Evolutionary conservation across 805 yeast species (phyloP), one percentile per base, ranked within the genome.

Genomic region (Clavispora asparagi): DNA sequence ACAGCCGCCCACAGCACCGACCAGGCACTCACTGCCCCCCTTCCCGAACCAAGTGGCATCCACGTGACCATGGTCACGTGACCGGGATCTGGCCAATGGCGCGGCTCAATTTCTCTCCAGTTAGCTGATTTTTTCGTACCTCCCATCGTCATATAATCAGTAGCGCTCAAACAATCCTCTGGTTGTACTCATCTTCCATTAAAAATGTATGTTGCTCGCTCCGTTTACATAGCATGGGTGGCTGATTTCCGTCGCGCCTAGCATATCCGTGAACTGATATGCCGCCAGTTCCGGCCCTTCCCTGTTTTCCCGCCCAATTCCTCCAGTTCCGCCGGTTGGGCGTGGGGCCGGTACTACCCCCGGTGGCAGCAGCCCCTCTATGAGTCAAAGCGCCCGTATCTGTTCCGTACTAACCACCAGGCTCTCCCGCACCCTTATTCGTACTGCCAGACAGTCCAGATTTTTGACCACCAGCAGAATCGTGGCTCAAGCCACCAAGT

Each of bases 381-480:
- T 3, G 5, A 5, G 23, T 5, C 3, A 19, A 19, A 19, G 5
- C 23, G 5, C 23, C 31, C n/a, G n/a, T 13, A 8, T 29, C 31
- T 29, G 31, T 16, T 14, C 37, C 4, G 4, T 33, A 33, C 37
- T 33, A 33, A 58, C 60, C 10, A 1, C 17, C 55, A 57, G 51
- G 73, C 67, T 68, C 57, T 64, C 73, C 49, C 73, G 73, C 60
- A 53, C 71, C 43, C 54, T 68, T 44, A 45, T 47, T 45, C 70
- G 72, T 60, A 51, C 64, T 52, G 67, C 68, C 47, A 59, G 63
- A 55, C 57, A 57, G 49, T 46, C 59, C 45, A 70, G 75, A 69
- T 60, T 68, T 46, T 61, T 72, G 45, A 49, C 59, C 46, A 59
- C 67, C 47, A 51, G 70, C 49, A 63, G 70, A 59, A 49, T 63